Evolutionary conservation across 306 rosid species (phyloP), one percentile per base, ranked within the genome.

Genomic region (Mimosa bimucronata): DNA sequence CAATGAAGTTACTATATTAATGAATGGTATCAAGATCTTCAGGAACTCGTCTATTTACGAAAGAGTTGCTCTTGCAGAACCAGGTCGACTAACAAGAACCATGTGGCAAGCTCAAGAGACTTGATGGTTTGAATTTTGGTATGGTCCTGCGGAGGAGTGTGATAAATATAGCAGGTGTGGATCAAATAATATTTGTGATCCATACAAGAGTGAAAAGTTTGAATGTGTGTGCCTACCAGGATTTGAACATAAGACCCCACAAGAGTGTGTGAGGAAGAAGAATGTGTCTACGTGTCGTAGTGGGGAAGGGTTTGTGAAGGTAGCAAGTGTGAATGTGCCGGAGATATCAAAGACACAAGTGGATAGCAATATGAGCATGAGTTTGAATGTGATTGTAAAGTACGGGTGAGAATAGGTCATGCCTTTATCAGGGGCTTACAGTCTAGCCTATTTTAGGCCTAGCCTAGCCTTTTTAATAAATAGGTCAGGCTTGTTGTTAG

Each of bases 251-350:
- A 86, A 7, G 61, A 82, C 70, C 1, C 70, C 1, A 9, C 4
- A 6, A 57, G 15, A 21, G 75, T 91, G 97, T 55, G 75, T 80
- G 37, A 85, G 90, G 78, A 86, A 74, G 58, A 12, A 62, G 0
- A 89, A 84, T 12, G 85, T 23, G 23, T 85, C 89, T 16, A 89
- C 88, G 77, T 94, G 98, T 62, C 4, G 34, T 0, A 88, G 78
- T 8, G 94, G 94, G 1, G 98, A 94, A 42, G 96, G 96, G 41
- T 94, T 94, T 44, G 87, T 88, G 79, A 78, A 69, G 76, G 18
- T 89, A 38, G 29, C 69, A 11, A 60, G 31, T 50, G 87, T 92
- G 76, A 92, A 92, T 83, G 84, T 87, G 14, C 96, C 97, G 0
- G 90, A 92, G 48, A 86, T 91, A 2, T 79, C 90, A 4, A 68